phyloP scores from a whole-genome alignment of 257 asterid genomes.

The Nicotiana attenuata region DNA sequence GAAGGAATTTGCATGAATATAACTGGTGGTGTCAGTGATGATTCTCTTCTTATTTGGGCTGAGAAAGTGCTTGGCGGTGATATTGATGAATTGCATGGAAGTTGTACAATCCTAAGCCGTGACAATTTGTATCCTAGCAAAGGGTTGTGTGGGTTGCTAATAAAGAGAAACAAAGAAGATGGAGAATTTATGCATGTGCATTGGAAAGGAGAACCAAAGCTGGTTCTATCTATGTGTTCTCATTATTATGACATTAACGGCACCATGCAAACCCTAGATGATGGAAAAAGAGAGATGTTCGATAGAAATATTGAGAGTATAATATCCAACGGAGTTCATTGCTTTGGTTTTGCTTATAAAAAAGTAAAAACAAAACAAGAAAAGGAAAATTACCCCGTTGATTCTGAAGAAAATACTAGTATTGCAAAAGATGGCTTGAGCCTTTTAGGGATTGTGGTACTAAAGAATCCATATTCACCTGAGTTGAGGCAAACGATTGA shows the following conservation, averaged over 20 bases:
- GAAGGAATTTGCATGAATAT: constrained; percentile 16
- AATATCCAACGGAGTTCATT: background rate
- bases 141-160: background rate
- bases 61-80: constrained; percentile 15
- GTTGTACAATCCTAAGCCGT: background rate
- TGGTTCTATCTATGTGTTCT: constrained; percentile 25
- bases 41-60: constrained; percentile 34
- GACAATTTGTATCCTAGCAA: background rate
- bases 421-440: constrained; percentile 9
- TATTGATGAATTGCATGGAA: background rate
- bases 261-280: constrained; percentile 27
- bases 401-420: background rate
- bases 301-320: background rate
- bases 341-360: constrained; percentile 36
- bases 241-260: constrained; percentile 30
- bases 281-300: constrained; percentile 10
- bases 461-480: constrained; percentile 31
- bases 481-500: constrained; percentile 23
- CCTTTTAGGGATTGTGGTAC: constrained; percentile 24
- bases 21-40: background rate
- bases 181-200: constrained; percentile 1
- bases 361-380: constrained; percentile 4
- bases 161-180: constrained; percentile 1
- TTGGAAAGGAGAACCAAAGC: constrained; percentile 31
- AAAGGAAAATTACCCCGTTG: background rate